Base-by-base conservation (phyloP, 495 filamentous ascomycete species). In the Aspergillus carlsbadensis region DNA sequence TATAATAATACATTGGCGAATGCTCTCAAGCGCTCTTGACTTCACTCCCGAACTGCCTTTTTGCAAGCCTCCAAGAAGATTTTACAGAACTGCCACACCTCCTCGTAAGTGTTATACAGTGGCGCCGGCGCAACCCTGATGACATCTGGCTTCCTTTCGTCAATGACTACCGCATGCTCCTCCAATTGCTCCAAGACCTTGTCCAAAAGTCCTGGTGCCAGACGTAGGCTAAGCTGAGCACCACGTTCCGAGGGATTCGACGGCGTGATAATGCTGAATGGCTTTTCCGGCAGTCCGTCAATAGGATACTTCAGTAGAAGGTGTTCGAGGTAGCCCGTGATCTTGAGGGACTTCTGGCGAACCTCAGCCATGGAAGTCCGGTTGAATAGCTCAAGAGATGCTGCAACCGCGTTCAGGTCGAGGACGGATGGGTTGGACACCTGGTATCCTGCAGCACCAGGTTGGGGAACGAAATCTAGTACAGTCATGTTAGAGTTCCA, bases 111-210 rank as follows among this genome's bases (percentile, higher is more conserved):
- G 70, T 96, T 97, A 70, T 96, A 98, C 50, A 98, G 65, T 33
- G 94, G 92, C 29, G 90, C 86, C 1, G 94, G 95, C 15, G 93
- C 91, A n/a, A 97, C 89, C 6, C 94, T 78, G 29, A 98, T 81
- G 22, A 98, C 95, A 70, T 96, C 85, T 18, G 94, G 94, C 65
- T 84, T 86, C 58, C 94, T 76, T 75, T 98, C 91, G 66, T 98
- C 94, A 33, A 95, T 84, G 20, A 98, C 81, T 10, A 96, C 83
- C 3, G 84, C 86, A 11, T 81, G 70, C 39, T 81, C 77, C 63
- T 95, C 85, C 33, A 98, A 64, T 47, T 73, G 73, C 50, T 83
- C 71, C 75, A 92, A 83, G 0, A 96, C 84, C 3, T 62, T 56
- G 53, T 90, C 86, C 40, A 97, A 75, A 45, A 96, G 65, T 0